A percentile compares a stretch with the other conserved stretches of the same genome.
These are phyloP conservation scores for Asterophora parasitica DNA, from an alignment of 768 basidiomycete genomes.

Conservation along the genomic window DNA sequence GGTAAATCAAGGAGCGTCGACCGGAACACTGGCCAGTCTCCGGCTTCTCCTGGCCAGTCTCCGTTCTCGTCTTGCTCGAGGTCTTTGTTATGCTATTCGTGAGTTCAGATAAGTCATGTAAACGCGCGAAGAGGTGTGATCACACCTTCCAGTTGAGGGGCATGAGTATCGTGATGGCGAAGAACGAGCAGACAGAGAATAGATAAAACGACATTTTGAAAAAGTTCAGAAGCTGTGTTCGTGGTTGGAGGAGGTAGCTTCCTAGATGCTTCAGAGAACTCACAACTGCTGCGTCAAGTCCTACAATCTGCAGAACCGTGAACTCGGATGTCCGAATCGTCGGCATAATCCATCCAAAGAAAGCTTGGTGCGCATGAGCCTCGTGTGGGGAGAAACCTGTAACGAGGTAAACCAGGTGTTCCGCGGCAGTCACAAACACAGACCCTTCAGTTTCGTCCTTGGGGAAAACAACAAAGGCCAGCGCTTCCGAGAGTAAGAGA, in stretches of 20 bases:
- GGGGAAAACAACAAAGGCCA: slow-evolving; percentile 92
- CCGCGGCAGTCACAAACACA: slow-evolving; percentile 8
- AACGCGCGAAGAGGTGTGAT: neutral
- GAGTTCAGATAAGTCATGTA: slow-evolving; percentile 3
- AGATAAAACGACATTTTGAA: slow-evolving; percentile 93
- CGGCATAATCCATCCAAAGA: slow-evolving; percentile 96
- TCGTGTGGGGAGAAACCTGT: slow-evolving; percentile 91
- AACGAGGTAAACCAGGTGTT: neutral
- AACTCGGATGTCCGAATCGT: slow-evolving; percentile 89
- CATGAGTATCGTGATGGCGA: slow-evolving; percentile 84
- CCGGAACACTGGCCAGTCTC: slow-evolving; percentile 41
- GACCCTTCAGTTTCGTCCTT: slow-evolving; percentile 91
- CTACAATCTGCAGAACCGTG: slow-evolving; percentile 92
- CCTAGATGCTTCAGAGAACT: slow-evolving; percentile 24
- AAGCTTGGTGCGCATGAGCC: slow-evolving; percentile 78
- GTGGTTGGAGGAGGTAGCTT: neutral
- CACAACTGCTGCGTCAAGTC: slow-evolving; percentile 94
- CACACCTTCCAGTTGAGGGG: slow-evolving; percentile 90
- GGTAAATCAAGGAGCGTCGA: slow-evolving; percentile 17
- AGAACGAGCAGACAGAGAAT: slow-evolving; percentile 81
- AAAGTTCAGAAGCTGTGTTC: slow-evolving; percentile 78
- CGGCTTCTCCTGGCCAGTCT: slow-evolving; percentile 37
- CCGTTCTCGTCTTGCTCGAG: slow-evolving; percentile 47
- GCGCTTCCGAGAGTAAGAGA: slow-evolving; percentile 82
- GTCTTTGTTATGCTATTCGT: slow-evolving; percentile 65